These are phyloP conservation scores for Nothophaeocryptopus gaeumannii DNA, from an alignment of 2,329 filamentous ascomycete genomes.

Conservation along the genomic window DNA sequence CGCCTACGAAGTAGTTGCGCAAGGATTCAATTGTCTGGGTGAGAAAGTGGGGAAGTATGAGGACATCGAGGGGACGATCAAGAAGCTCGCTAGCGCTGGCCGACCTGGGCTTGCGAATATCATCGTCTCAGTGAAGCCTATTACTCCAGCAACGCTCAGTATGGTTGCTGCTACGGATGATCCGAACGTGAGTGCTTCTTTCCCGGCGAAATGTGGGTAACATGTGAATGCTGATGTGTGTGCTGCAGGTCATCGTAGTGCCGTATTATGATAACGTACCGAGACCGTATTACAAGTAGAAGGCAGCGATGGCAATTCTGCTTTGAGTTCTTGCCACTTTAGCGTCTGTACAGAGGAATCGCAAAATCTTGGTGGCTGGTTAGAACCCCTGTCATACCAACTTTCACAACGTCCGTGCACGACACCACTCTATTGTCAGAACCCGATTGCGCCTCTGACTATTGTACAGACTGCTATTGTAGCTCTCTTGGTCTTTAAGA, in stretches of 20 bases:
- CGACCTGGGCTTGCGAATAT: slow-evolving; percentile 41
- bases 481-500: no score
- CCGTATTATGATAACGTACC: slow-evolving; percentile 51
- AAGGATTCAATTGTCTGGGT: slow-evolving; percentile 38
- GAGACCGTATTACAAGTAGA: slow-evolving; percentile 28
- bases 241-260: slow-evolving; percentile 40
- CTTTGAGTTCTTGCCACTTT: no score
- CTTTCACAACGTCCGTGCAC: no score
- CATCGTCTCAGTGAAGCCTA: slow-evolving; percentile 40
- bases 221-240: neutral
- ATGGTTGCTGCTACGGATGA: slow-evolving; percentile 47
- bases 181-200: slow-evolving; percentile 31
- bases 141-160: slow-evolving; percentile 36
- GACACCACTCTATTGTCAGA: no score
- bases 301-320: neutral
- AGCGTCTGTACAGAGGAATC: no score
- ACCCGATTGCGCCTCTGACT: no score
- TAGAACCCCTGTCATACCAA: no score
- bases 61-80: slow-evolving; percentile 35
- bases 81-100: slow-evolving; percentile 31
- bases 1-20: slow-evolving; percentile 43
- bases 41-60: slow-evolving; percentile 29
- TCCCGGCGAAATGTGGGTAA: neutral
- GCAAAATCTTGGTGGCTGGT: no score
- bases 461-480: no score